A percentile compares a stretch with the other conserved stretches of the same genome.
phyloP scores from a whole-genome alignment of 169 alveolate species.

The Cryptosporidium xiaoi region DNA sequence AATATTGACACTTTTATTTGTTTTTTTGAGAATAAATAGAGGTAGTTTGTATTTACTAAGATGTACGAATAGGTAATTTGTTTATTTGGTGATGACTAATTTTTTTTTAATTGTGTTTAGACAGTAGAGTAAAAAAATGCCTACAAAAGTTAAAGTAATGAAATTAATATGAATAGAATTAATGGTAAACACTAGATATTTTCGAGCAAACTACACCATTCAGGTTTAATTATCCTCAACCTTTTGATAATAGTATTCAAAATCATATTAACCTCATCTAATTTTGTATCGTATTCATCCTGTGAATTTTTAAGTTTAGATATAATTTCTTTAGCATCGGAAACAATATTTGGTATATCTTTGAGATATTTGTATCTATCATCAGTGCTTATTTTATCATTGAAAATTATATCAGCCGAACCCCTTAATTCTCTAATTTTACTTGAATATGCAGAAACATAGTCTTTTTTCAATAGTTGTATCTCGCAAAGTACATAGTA shows the following conservation, averaged over 20 bases:
- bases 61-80: no score
- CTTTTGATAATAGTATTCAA: conserved; percentile 52
- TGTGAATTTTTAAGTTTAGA: conserved; percentile 14
- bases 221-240: conserved; percentile 18
- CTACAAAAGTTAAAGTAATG: background rate
- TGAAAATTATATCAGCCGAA: conserved; percentile 40
- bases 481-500: conserved; percentile 52
- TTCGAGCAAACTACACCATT: conserved; percentile 8
- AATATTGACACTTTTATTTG: no score
- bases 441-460: conserved; percentile 32
- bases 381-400: conserved; percentile 31
- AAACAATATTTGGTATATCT: conserved; percentile 59
- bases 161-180: no score
- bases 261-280: conserved; percentile 53
- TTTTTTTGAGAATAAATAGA: no score
- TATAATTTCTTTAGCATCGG: conserved; percentile 36
- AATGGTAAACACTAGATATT: no score
- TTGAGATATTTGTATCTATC: conserved; percentile 36
- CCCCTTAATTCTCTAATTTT: conserved; percentile 66
- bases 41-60: no score
- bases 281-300: background rate
- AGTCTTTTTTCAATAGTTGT: conserved; percentile 44
- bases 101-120: no score
- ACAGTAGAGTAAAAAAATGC: background rate
- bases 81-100: no score